Conservation (phyloP, 805 yeast genomes). For the Saturnispora gosingensis region DNA sequence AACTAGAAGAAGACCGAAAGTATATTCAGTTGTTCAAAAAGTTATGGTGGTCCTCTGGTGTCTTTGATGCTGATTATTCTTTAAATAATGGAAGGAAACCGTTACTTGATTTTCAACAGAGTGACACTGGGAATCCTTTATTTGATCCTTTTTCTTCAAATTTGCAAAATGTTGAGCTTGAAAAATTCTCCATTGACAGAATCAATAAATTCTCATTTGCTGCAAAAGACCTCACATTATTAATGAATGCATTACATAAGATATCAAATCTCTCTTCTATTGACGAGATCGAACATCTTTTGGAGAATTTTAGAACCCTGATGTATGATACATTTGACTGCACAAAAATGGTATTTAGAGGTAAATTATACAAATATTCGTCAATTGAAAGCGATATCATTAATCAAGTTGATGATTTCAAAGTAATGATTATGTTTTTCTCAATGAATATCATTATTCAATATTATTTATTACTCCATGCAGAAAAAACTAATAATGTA, state of each 20-base stretch:
- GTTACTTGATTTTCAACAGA: conserved; percentile 9
- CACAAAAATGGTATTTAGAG: not conserved
- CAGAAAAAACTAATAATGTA: conserved; percentile 9
- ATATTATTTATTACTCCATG: conserved; percentile 14
- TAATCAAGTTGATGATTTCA: conserved; percentile 7
- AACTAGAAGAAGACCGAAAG: conserved; percentile 5
- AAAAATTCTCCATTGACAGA: conserved; percentile 15
- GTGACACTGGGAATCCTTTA: conserved; percentile 12
- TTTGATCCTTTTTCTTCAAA: conserved; percentile 14
- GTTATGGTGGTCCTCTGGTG: conserved; percentile 21
- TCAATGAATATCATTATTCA: conserved; percentile 9
- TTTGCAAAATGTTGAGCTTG: conserved; percentile 13
- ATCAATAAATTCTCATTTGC: conserved; percentile 15
- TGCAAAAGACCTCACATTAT: conserved; percentile 12
- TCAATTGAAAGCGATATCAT: not conserved
- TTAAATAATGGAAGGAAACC: conserved; percentile 19
- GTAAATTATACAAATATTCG: not conserved
- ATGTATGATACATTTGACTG: conserved; percentile 2
- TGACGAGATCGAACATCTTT: conserved; percentile 15
- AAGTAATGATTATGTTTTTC: conserved; percentile 5
- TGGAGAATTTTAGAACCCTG: conserved; percentile 10
- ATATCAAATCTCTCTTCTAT: conserved; percentile 12
- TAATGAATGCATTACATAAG: conserved; percentile 13
- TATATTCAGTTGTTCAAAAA: conserved; percentile 23
- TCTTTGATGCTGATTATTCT: conserved; percentile 19